These are phyloP conservation scores for Metschnikowia aberdeeniae DNA, from an alignment of 805 yeast species.

Conservation along the genomic window DNA sequence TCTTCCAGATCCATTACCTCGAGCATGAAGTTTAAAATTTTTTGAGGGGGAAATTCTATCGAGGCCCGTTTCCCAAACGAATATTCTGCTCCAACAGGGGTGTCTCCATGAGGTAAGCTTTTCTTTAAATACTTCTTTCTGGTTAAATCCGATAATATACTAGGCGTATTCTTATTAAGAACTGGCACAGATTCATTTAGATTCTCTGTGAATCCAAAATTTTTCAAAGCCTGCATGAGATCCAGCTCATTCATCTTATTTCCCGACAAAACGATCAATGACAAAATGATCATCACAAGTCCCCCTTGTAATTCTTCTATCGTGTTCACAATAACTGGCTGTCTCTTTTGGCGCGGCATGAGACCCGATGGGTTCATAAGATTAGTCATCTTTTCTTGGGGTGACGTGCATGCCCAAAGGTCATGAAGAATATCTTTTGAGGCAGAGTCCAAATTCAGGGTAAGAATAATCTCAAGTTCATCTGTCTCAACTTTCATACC, in stretches of 20 bases:
- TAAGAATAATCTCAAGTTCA: conserved; percentile 19
- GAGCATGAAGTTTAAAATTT: conserved; percentile 26
- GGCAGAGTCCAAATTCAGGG: conserved; percentile 18
- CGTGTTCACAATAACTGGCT: conserved; percentile 20
- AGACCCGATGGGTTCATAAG: conserved; percentile 11
- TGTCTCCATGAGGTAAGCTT: conserved; percentile 14
- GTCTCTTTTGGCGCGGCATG: conserved; percentile 20
- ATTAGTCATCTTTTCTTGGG: background rate
- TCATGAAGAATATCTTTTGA: conserved; percentile 24
- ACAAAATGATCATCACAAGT: conserved; percentile 24
- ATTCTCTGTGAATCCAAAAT: conserved; percentile 26
- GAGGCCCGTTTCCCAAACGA: conserved; percentile 31
- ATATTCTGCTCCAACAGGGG: conserved; percentile 19
- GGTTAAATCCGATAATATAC: conserved; percentile 24
- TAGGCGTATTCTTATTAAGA: conserved; percentile 19
- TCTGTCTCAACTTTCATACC: conserved; percentile 23
- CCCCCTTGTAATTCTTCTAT: conserved; percentile 30
- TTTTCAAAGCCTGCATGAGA: conserved; percentile 19
- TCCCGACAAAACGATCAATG: conserved; percentile 29
- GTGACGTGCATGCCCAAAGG: conserved; percentile 18
- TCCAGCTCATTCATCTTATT: conserved; percentile 29
- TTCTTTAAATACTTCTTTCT: conserved; percentile 28
- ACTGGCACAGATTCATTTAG: conserved; percentile 18
- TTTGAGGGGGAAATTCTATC: conserved; percentile 29
- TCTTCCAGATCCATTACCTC: conserved; percentile 16